Base-by-base conservation (phyloP, 805 yeast genomes). In the Lachancea lanzarotensis region DNA sequence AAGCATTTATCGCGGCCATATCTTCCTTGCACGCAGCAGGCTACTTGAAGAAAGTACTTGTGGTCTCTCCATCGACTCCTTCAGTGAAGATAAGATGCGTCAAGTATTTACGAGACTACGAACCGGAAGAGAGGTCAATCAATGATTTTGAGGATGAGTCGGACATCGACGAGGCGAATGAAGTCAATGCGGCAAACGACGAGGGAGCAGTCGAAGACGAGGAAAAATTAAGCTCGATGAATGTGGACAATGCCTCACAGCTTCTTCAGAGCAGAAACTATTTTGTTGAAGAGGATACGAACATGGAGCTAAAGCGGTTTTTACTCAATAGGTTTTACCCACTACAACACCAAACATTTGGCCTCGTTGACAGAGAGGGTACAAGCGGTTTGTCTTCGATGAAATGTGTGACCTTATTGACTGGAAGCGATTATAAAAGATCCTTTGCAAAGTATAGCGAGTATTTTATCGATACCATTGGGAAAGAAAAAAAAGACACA, bases 281-380 rank as follows among this genome's bases (percentile, higher is more conserved):
- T 2, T 41, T 62, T 12, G 45, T 59, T 18, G 57, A 55, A 25
- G 65, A 61, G 6, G 43, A 46, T 15, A 36, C 27, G 8, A 25
- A 43, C 2, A 10, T 43, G 1, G 49, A 29, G n/a, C 46, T 43
- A 18, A 46, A 51, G 26, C 46, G 48, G 17, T 43, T 55, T 18
- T 26, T 59, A 0, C 55, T 74, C 42, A 84, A 83, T 57, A 60
- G 70, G 11, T 70, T 79, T 43, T 82, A 73, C 51, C 90, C 95
- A 0, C 50, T 81, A 0, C 81, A 78, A 32, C 75, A 72, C 48
- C 95, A 87, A 59, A 62, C 85, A 0, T 78, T 68, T 55, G 78
- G 77, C 42, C 46, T 72, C 3, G 72, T 80, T 1, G 55, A 59
- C 5, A 52, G 62, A 1, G 47, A 70, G 4, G 77, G 73, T 0